phyloP scores from a whole-genome alignment of 192 early-diverging fungal genomes.

The Geranomyces variabilis region DNA sequence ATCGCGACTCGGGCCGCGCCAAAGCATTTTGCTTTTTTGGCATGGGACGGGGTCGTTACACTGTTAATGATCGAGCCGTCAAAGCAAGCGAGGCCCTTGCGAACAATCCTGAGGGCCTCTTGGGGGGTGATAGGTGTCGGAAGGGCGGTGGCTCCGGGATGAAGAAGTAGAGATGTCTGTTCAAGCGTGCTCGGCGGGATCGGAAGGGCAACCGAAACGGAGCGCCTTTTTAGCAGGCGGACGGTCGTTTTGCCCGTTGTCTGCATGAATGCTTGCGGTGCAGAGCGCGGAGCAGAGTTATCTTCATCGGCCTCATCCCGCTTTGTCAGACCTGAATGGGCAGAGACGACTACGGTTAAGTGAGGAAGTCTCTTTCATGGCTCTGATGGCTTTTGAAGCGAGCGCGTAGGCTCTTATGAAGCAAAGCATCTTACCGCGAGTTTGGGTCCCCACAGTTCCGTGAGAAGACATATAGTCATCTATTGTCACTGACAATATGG shows the following conservation, averaged over 20 bases:
- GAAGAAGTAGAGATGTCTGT: background rate
- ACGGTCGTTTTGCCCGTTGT: background rate
- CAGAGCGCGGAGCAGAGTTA: background rate
- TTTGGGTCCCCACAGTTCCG: too few relatives aligned
- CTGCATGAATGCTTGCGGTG: background rate
- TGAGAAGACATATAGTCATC: too few relatives aligned
- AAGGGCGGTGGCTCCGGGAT: background rate
- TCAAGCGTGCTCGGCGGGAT: background rate
- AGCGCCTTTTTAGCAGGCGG: background rate
- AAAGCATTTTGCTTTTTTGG: conserved; percentile 16
- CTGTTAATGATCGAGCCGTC: conserved; percentile 12
- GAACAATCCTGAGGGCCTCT: conserved; percentile 12
- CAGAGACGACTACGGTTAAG: too few relatives aligned
- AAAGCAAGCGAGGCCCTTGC: conserved; percentile 8
- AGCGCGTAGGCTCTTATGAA: too few relatives aligned
- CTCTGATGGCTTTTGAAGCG: too few relatives aligned
- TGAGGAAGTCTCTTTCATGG: too few relatives aligned
- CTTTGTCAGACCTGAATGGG: too few relatives aligned
- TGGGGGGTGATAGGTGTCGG: background rate
- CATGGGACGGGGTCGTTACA: background rate
- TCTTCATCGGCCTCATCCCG: too few relatives aligned
- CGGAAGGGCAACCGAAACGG: background rate
- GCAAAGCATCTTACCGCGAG: too few relatives aligned
- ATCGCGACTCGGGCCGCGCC: background rate
- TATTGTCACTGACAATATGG: too few relatives aligned